Base-by-base conservation (phyloP, 148 eudicot species). In the Euryodendron excelsum region DNA sequence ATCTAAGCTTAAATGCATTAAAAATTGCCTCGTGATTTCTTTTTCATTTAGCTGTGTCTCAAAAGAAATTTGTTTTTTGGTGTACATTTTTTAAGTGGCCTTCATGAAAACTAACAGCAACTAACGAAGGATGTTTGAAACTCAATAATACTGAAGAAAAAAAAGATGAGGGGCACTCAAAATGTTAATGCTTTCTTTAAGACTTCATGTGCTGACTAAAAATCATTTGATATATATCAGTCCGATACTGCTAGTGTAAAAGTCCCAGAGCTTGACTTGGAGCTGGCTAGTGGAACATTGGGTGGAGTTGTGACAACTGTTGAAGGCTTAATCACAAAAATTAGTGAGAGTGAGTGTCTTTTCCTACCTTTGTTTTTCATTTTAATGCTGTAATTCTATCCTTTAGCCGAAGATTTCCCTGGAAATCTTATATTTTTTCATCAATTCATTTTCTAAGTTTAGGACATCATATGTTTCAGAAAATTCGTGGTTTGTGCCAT, bases 271-370 rank as follows among this genome's bases (percentile, higher is more conserved):
- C 86, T 96, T 77, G 97, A 93, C 74, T 81, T 96, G 89, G 99
- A 93, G 90, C 89, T 96, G 48, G 76, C 85, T 47, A 86, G 97
- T 82, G 99, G 99, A 84, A 93, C 98, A 36, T 82, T 96, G 86
- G 99, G 99, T 80, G 99, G 99, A 80, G 78, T 89, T 50, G 99
- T 96, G 72, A 96, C 99, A 67, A 96, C 98, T 21, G 82, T 93
- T 77, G 98, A 96, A 83, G 99, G 99, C 78, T 84, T 96, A 82
- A 91, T 96, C 66, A 84, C 92, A 52, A 82, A 96, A 80, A 90
- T 96, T 72, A 81, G 93, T 84, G 99, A 91, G 80, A 91, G 99
- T 96, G 80, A 88, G n/a, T 87, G 39, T 63, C 65, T 15, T 71
- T 66, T n/a, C 15, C 9, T 41, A 15, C 62, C 34, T 75, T 47